These are phyloP conservation scores for Funneliformis caledonium DNA, from an alignment of 371 early-diverging fungal species.

Conservation along the genomic window DNA sequence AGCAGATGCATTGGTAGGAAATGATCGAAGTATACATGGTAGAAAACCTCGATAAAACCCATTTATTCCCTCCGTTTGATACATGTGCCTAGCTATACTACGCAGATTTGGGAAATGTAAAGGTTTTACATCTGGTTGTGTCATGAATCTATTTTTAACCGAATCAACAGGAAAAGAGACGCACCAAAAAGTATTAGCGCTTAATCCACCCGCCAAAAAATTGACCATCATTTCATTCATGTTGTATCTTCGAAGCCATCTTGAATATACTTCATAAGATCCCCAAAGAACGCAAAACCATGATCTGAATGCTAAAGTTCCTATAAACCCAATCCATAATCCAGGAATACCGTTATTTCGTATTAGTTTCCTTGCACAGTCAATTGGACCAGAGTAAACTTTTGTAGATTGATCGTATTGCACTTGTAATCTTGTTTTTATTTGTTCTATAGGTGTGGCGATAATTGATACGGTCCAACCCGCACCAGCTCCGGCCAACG, in stretches of 20 bases:
- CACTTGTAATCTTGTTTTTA: slow-evolving; percentile 83
- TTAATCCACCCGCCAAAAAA: slow-evolving; percentile 83
- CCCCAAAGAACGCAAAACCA: slow-evolving; percentile 21
- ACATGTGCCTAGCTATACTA: slow-evolving; percentile 59
- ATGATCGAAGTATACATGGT: slow-evolving; percentile 85
- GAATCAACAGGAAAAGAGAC: slow-evolving; percentile 83
- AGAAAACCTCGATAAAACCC: slow-evolving; percentile 87
- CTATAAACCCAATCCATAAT: slow-evolving; percentile 29
- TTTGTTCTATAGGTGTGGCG: slow-evolving; percentile 89
- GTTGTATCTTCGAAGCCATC: neutral
- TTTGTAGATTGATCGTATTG: slow-evolving; percentile 82
- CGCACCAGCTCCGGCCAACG: slow-evolving; percentile 71
- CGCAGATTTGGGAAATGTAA: slow-evolving; percentile 62
- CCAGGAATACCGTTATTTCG: slow-evolving; percentile 34
- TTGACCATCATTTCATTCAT: slow-evolving; percentile 13
- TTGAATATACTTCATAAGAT: slow-evolving; percentile 32
- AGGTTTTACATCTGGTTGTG: slow-evolving; percentile 66
- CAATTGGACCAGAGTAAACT: slow-evolving; percentile 83
- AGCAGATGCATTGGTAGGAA: slow-evolving; percentile 90
- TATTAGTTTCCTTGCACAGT: slow-evolving; percentile 80
- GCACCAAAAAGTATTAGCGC: slow-evolving; percentile 77
- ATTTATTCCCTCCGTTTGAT: slow-evolving; percentile 64
- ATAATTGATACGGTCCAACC: slow-evolving; percentile 78
- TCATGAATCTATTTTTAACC: slow-evolving; percentile 76
- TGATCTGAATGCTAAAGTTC: slow-evolving; percentile 6